Base-by-base conservation (phyloP, 2,329 filamentous ascomycete species). In the Cercospora sesami region DNA sequence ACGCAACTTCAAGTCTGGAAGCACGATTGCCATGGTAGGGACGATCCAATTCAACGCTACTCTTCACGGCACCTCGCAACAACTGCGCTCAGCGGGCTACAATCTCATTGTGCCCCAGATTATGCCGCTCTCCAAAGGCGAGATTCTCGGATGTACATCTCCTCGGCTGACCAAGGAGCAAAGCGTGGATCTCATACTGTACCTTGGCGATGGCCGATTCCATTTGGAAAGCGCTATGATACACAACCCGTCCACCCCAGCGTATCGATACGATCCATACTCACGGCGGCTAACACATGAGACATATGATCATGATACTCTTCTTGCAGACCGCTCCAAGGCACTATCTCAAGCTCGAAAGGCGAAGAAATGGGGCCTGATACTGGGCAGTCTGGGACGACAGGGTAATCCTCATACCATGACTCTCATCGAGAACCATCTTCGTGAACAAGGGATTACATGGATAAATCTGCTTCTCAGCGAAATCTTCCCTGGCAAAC, bases 211-310 rank as follows among this genome's bases (percentile, higher is more conserved):
- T 77, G 94, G 94, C 12, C 88, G 94, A 68, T 97, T 97, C 83
- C 95, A 99, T 79, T 90, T 99, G 53, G 95, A 99, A 81, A 96
- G 92, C 76, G 94, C 96, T 76, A 99, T 99, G 94, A 99, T 99
- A 73, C 95, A 98, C 78, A 99, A 99, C 80, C 95, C 96, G 0
- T 81, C 84, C 5, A 87, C 97, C 39, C 92, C 94, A 0, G 94
- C 96, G 1, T 99, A 97, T 81, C 88, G 95, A 71, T 99, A 99
- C 80, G 95, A 99, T 77, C 95, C 96, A 0, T 99, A 99, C 81
- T 95, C 93, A 10, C 88, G 94, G 60, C 93, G 92, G 67, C 86
- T 99, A 30, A 97, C 94, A 1, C 90, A 92, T 72, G 96, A 99
- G 81, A 90, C 87, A 26, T 99, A 99, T 80, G 91, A 91, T 51